Conservation (phyloP, 1,139 yeast genomes). For the Taphrina sp. region DNA sequence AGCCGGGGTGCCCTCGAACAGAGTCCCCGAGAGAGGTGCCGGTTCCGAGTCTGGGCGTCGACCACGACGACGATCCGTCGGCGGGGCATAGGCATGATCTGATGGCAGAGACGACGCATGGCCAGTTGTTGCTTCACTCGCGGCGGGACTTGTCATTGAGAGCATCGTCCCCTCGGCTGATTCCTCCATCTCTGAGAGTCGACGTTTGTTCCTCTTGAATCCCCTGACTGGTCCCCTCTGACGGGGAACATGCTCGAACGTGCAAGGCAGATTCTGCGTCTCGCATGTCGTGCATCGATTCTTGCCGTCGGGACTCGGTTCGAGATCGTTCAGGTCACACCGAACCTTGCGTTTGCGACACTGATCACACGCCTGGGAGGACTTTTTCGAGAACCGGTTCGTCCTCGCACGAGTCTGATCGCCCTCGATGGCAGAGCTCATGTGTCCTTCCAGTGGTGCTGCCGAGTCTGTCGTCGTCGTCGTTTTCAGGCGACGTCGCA, state of each 20-base stretch:
- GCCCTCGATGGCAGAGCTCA: no score
- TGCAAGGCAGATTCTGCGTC: slow-evolving; percentile 3
- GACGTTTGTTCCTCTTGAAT: slow-evolving; percentile 1
- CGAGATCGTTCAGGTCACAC: slow-evolving; percentile 18
- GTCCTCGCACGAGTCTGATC: no score
- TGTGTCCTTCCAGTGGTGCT: no score
- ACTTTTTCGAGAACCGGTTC: slow-evolving; percentile 25
- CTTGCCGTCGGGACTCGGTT: slow-evolving; percentile 5
- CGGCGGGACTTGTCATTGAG: no score
- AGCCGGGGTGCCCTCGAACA: background rate
- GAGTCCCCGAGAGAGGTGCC: background rate
- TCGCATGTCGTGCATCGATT: slow-evolving; percentile 5
- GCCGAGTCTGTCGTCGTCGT: no score
- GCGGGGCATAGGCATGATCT: no score
- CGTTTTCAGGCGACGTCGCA: no score
- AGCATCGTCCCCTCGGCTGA: slow-evolving; percentile 8
- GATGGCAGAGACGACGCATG: no score
- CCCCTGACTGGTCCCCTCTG: slow-evolving; percentile 16
- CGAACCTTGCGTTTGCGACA: slow-evolving; percentile 31
- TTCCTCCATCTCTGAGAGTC: background rate
- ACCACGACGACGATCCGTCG: background rate
- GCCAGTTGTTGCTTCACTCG: no score
- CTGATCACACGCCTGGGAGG: slow-evolving; percentile 32
- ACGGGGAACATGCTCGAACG: slow-evolving; percentile 14
- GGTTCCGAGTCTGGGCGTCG: background rate